Evolutionary conservation across 148 eudicot genomes (phyloP), one percentile per base, ranked within the genome.

Genomic region (Mesembryanthemum crystallinum): DNA sequence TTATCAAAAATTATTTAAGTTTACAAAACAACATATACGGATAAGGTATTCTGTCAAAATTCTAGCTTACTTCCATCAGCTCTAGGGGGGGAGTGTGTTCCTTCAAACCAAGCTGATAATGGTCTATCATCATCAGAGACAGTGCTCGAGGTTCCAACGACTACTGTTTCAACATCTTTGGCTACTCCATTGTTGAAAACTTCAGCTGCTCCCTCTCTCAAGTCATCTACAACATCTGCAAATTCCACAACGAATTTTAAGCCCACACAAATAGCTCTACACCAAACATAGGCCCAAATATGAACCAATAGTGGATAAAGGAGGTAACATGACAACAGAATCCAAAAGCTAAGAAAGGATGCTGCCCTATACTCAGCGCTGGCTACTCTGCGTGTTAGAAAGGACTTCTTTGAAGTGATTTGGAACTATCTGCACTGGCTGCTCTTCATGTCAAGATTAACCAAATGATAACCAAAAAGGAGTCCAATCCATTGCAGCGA

Each of bases 71-170:
- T 75, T 69, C 85, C 77, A 79, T 82, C 84, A 87, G 80, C 29
- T 35, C 62, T 54, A 1, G 79, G 66, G 59, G 85, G 78, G 57
- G 83, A 52, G 8, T 87, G 90, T 67, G 76, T 82, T 58, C 79
- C 87, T 75, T 83, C 88, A 57, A 89, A 82, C 91, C 90, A 91
- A 59, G 78, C 81, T 30, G 89, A 82, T 68, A 91, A 85, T n/a
- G 97, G 93, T 76, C 75, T 77, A 68, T 91, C 91, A 67, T 91
- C 96, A 25, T 79, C 87, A 79, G 87, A 82, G 24, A 81, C 65
- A 67, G 61, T 83, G 73, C 74, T 72, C 18, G 79, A 73, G 57
- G 78, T 49, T 75, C 61, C 68, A 63, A 67, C 78, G 67, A 59
- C 32, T 59, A 25, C 71, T 61, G 58, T 73, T 64, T 75, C 84